Percentiles rank a stretch among this genome's conserved stretches.
phyloP scores from a whole-genome alignment of 2,329 filamentous ascomycete species.

The Penicillium freii region DNA sequence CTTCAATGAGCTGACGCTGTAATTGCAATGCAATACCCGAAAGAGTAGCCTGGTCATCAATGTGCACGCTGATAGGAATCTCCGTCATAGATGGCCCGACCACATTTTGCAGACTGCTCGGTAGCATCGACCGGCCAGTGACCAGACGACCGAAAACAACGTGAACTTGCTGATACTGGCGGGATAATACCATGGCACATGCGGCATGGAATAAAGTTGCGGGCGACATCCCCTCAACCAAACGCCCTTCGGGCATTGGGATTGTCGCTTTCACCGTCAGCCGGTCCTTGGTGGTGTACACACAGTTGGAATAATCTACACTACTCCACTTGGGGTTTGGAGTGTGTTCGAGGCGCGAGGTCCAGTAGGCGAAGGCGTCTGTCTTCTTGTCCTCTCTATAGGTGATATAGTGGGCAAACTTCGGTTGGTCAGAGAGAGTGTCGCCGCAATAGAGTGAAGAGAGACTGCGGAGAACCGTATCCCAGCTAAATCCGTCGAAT shows the following conservation, averaged over 20 bases:
- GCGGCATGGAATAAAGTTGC: background rate
- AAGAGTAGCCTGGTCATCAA: background rate
- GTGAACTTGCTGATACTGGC: background rate
- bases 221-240: background rate
- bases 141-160: background rate
- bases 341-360: background rate
- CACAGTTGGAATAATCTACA: background rate
- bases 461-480: background rate
- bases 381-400: background rate
- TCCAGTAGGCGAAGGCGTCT: background rate
- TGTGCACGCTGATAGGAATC: background rate
- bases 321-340: background rate
- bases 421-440: background rate
- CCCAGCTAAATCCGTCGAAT: background rate
- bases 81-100: background rate
- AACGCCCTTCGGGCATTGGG: background rate
- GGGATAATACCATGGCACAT: background rate
- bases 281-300: background rate
- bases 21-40: background rate
- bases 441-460: background rate
- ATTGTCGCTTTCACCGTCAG: background rate
- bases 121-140: background rate
- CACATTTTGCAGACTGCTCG: background rate
- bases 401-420: background rate
- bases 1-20: background rate